Evolutionary conservation across 1,139 yeast genomes (phyloP), one percentile per base, ranked within the genome.

Genomic region (Geotrichum restrictum): DNA sequence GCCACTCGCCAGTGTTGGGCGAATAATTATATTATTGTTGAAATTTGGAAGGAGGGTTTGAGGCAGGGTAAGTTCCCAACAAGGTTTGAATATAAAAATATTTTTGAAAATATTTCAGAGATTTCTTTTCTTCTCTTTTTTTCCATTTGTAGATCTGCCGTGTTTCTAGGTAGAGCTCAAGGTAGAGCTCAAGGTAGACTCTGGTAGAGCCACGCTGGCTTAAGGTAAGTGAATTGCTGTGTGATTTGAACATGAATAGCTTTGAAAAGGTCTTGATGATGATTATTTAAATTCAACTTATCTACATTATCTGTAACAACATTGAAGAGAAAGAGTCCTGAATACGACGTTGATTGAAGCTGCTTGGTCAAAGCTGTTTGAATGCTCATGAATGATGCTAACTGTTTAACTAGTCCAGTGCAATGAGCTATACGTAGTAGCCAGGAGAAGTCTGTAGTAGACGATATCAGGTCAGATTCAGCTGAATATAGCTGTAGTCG

Each of bases 281-380:
- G 49, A 46, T 46, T 46, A 5, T 38, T 24, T 32, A 27, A n/a
- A 18, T 19, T 31, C 18, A 21, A 38, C 49, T 46, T 46, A 46
- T 46, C 49, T 46, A 46, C 49, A 46, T 46, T 46, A 46, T 46
- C 49, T 46, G 49, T 46, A 46, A 46, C 49, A 46, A 38, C 49
- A 46, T 46, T 46, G 49, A 46, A 46, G 49, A 46, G 49, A 37
- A 38, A 31, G 19, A 16, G 14, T 22, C 29, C 45, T 31, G 34
- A 27, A n/a, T 24, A 13, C 11, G 32, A n/a, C 6, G 21, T 37
- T 19, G 36, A 33, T 5, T 37, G 24, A 37, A 14, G 10, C 8
- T 13, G 21, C 36, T 27, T 41, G 24, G 21, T 14, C 14, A 7
- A 8, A 11, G 22, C 8, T 16, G 8, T 40, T 24, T 24, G 27